phyloP scores from a whole-genome alignment of 2,329 filamentous ascomycete species.

The Balansia obtecta region DNA sequence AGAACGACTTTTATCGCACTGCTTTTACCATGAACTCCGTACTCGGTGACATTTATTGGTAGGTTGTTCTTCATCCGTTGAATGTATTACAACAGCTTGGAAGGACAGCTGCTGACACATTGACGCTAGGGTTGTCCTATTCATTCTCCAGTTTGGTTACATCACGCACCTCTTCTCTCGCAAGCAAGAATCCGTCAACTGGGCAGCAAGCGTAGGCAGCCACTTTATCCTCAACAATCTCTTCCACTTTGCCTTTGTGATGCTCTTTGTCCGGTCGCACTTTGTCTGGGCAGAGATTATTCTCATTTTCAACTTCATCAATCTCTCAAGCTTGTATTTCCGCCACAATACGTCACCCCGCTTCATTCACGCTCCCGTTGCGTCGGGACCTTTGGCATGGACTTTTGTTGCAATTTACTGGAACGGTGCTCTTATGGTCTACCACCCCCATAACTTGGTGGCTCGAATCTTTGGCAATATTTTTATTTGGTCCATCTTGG shows the following conservation, averaged over 20 bases:
- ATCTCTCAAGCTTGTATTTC: conserved; percentile 69
- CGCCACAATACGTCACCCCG: conserved; percentile 59
- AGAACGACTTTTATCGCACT: conserved; percentile 54
- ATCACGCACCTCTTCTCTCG: conserved; percentile 63
- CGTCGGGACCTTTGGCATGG: conserved; percentile 70
- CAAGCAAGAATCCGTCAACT: conserved; percentile 48
- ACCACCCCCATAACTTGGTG: conserved; percentile 49
- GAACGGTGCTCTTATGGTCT: conserved; percentile 75
- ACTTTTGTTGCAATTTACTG: conserved; percentile 79
- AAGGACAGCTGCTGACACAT: background rate
- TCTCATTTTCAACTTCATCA: conserved; percentile 69
- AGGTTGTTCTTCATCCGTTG: conserved; percentile 8
- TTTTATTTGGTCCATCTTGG: conserved; percentile 74
- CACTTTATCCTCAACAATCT: conserved; percentile 84
- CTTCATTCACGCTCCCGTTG: conserved; percentile 63
- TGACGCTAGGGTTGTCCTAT: conserved; percentile 52
- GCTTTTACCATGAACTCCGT: conserved; percentile 63
- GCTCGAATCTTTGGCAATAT: conserved; percentile 77
- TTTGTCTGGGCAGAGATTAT: conserved; percentile 69
- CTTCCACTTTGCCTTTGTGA: conserved; percentile 67
- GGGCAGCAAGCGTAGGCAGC: conserved; percentile 64
- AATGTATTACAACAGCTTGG: background rate
- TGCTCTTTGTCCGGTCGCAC: conserved; percentile 66
- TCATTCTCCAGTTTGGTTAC: conserved; percentile 65
- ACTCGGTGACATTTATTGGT: conserved; percentile 67